Evolutionary conservation across 1,284 basidiomycete genomes (phyloP), one percentile per base, ranked within the genome.

Genomic region (Cystobasidiaceae sp.): DNA sequence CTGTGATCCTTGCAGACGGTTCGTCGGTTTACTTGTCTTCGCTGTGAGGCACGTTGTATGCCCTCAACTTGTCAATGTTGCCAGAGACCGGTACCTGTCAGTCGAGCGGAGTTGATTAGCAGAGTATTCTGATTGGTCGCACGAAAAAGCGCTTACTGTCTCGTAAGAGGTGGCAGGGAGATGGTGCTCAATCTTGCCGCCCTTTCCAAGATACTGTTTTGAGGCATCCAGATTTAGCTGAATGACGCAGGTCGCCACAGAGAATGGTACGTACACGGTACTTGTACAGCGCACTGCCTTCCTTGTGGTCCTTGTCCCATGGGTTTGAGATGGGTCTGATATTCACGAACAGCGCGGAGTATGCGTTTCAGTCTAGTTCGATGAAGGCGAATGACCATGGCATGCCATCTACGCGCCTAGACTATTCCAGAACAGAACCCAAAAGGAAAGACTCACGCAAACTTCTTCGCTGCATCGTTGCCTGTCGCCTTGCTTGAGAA

Each of bases 211-310:
- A 43, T 64, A 64, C 61, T 64, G 52, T 43, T n/a, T 23, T 21
- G 21, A 28, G 21, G 34, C 32, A 32, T 55, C 19, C 5, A 19
- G 17, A 6, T 6, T 45, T 37, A 59, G 19, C n/a, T 21, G 8
- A 41, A 19, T 17, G 32, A 17, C 21, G 21, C 25, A 30, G 46
- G 19, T 6, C 7, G 4, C 1, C 3, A 7, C 19, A 13, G n/a
- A 32, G 8, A 19, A 13, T 17, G 19, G 2, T n/a, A 39, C 61
- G 34, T 32, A 64, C 61, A n/a, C 61, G 50, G 61, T 64, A 64
- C 61, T 64, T 64, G 61, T 64, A 64, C 41, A 64, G 61, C 3
- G 61, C 28, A 43, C 51, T 59, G 21, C 56, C 56, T 15, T 59
- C 52, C 52, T 56, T 64, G 61, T 51, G 43, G 43, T 64, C 44